phyloP scores from a whole-genome alignment of 768 basidiomycete genomes.

The button mushroom (Agaricus bisporus) region DNA sequence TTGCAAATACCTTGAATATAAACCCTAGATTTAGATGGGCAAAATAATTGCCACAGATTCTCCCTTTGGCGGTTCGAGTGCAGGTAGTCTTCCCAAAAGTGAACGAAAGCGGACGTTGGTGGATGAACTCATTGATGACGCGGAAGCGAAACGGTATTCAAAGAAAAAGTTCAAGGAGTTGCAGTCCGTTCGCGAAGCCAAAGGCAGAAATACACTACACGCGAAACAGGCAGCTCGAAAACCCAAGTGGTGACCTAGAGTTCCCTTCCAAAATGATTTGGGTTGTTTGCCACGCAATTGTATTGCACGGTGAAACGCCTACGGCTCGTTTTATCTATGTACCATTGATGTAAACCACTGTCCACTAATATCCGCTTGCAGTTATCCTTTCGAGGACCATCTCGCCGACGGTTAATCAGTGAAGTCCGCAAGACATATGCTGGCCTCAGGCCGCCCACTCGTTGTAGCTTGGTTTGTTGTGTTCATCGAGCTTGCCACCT shows the following conservation, averaged over 20 bases:
- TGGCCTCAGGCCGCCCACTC: neutral
- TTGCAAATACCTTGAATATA: slow-evolving; percentile 3
- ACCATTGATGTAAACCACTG: too few relatives aligned
- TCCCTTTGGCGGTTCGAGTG: slow-evolving; percentile 65
- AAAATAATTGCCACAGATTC: slow-evolving; percentile 65
- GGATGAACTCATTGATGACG: slow-evolving; percentile 85
- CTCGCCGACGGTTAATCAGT: neutral
- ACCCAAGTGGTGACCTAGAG: slow-evolving; percentile 12
- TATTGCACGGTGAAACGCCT: too few relatives aligned
- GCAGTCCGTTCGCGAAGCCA: slow-evolving; percentile 59
- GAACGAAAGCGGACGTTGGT: slow-evolving; percentile 78
- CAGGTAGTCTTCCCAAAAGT: slow-evolving; percentile 65
- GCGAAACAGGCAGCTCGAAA: slow-evolving; percentile 57
- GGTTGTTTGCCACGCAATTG: too few relatives aligned
- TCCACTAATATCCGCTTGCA: too few relatives aligned
- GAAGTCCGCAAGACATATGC: neutral
- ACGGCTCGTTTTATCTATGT: too few relatives aligned
- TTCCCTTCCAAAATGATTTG: too few relatives aligned
- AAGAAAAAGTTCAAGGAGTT: slow-evolving; percentile 86
- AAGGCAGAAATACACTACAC: slow-evolving; percentile 64
- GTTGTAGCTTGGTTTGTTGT: neutral
- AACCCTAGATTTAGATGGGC: slow-evolving; percentile 52
- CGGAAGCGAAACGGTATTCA: slow-evolving; percentile 81
- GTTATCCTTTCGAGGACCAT: too few relatives aligned
- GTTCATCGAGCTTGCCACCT: too few relatives aligned